phyloP scores from a whole-genome alignment of 306 rosid species.

The Pyrus bretschneideri region DNA sequence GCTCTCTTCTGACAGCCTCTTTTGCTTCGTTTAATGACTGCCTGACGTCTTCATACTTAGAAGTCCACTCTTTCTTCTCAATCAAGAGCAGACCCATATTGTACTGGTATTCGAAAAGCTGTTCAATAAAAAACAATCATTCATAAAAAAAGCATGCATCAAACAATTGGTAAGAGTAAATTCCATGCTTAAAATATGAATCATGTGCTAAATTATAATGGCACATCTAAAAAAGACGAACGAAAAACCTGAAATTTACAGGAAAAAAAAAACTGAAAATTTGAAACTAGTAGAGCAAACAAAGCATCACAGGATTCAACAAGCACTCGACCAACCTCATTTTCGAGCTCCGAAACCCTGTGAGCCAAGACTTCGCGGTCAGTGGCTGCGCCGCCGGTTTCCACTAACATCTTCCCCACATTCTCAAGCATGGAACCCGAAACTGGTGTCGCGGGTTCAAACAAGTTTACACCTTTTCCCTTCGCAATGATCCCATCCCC shows the following conservation, averaged over 20 bases:
- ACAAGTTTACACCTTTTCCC: constrained; percentile 45
- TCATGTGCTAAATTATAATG: not conserved
- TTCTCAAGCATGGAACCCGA: constrained; percentile 40
- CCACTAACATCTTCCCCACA: constrained; percentile 41
- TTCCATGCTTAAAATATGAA: not conserved
- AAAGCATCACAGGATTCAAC: not conserved
- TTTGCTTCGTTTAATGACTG: constrained; percentile 50
- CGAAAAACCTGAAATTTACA: not conserved
- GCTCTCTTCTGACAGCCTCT: constrained; percentile 65
- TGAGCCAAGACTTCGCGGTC: constrained; percentile 45
- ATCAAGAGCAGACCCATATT: constrained; percentile 97
- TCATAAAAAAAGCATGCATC: not conserved
- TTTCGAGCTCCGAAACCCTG: constrained; percentile 54
- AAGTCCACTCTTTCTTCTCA: constrained; percentile 89
- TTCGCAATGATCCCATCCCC: constrained; percentile 40
- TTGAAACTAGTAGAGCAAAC: not conserved
- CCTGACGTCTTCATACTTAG: constrained; percentile 49
- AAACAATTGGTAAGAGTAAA: not conserved
- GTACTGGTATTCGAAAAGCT: constrained; percentile 92
- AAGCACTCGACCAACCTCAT: constrained; percentile 56
- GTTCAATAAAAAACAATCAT: constrained; percentile 13
- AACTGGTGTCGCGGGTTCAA: constrained; percentile 31
- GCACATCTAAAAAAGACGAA: not conserved
- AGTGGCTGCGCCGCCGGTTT: constrained; percentile 29
- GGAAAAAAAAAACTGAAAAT: constrained; percentile 1